Percentiles rank a stretch among this genome's conserved stretches.
These are phyloP conservation scores for Boletus rubroflammeus DNA, from an alignment of 768 basidiomycete species.

Conservation along the genomic window DNA sequence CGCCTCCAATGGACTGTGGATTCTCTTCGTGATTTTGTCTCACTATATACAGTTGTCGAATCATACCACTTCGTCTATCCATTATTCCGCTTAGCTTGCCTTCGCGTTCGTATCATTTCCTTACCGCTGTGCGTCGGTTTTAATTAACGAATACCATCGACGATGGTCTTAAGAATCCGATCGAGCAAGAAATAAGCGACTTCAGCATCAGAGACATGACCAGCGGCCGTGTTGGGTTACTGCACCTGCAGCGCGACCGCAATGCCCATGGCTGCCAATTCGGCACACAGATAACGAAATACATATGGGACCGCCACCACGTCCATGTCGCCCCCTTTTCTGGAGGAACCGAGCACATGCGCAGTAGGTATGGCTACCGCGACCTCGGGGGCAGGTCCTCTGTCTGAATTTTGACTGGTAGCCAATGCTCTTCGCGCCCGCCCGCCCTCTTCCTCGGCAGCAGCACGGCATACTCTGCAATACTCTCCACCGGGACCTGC, in stretches of 20 bases:
- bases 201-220: not conserved
- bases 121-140: slow-evolving; percentile 12
- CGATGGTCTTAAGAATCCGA: not conserved
- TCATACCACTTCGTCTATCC: slow-evolving; percentile 12
- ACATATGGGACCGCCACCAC: slow-evolving; percentile 95
- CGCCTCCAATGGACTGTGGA: slow-evolving; percentile 7
- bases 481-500: slow-evolving; percentile 87
- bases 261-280: slow-evolving; percentile 98
- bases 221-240: slow-evolving; percentile 23
- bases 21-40: not conserved
- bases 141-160: slow-evolving; percentile 7
- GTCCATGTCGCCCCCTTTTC: slow-evolving; percentile 82
- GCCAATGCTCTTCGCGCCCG: slow-evolving; percentile 55
- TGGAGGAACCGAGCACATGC: slow-evolving; percentile 55
- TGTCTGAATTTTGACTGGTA: slow-evolving; percentile 49
- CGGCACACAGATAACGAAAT: slow-evolving; percentile 90
- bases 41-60: slow-evolving; percentile 11
- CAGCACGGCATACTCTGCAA: slow-evolving; percentile 86
- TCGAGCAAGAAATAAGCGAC: not conserved
- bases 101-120: slow-evolving; percentile 12
- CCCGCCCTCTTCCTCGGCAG: slow-evolving; percentile 61
- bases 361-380: slow-evolving; percentile 63
- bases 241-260: slow-evolving; percentile 78
- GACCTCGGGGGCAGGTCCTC: slow-evolving; percentile 46
- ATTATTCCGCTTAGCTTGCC: slow-evolving; percentile 10